Base-by-base conservation (phyloP, 2,329 filamentous ascomycete species). In the Venturia aucupariae region DNA sequence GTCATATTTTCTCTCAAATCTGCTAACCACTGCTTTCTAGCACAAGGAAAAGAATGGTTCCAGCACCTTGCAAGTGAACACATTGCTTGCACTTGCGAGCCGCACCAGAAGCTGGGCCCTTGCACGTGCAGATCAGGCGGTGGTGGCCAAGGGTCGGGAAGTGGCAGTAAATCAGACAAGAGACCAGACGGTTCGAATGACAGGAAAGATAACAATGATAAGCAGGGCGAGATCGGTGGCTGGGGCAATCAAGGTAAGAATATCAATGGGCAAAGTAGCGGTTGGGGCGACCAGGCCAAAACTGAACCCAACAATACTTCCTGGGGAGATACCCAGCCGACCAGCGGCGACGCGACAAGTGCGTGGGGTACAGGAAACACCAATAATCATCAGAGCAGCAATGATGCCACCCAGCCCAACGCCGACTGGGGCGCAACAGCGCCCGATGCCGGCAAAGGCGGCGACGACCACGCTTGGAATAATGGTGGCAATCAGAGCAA, bases 191-290 rank as follows among this genome's bases (percentile, higher is more conserved):
- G 13, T n/a, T 48, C 8, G 19, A 27, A 27, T 8, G 44, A 27
- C 44, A 48, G 27, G 22, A 27, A 27, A 51, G 46, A 51, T 51
- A 60, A 60, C 55, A 60, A 38, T 38, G 38, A 60, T 60, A 19
- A 60, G 32, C 55, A 60, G 55, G 32, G 55, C 30, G 10, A 60
- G 7, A 24, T 24, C 6, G 19, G 8, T 19, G 55, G 1, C 17
- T 35, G 30, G 55, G 55, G 17, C 55, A 59, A 59, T 24, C n/a
- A 35, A 5, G n/a, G 19, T 19, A 10, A 24, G 30, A 19, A n/a
- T 10, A 48, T 3, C n/a, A 48, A 59, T n/a, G 30, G n/a, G 17
- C n/a, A 59, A 11, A 27, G 27, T 30, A 38, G n/a, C n/a, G 27
- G 11, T 10, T 24, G 27, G 27, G 27, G 17, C n/a, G 22, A 19